Percentiles rank a stretch among this genome's conserved stretches.
phyloP scores from a whole-genome alignment of 1,284 basidiomycete species.

The Filobasidium uniguttulatum region DNA sequence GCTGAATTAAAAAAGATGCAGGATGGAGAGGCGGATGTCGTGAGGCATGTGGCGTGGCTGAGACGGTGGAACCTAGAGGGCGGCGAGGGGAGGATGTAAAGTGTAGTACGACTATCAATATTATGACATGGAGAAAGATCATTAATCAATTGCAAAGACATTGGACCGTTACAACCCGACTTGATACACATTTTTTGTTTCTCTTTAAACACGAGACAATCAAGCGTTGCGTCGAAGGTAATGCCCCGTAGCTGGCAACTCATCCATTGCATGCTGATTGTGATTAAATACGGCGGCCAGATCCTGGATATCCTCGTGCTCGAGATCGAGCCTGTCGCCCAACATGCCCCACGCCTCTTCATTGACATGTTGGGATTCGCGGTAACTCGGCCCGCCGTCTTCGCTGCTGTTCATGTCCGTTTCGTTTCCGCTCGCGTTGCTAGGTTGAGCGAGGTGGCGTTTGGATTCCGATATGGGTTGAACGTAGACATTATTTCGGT shows the following conservation, averaged over 20 bases:
- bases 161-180: too few relatives aligned
- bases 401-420: too few relatives aligned
- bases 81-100: not conserved
- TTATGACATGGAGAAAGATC: not conserved
- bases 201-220: too few relatives aligned
- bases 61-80: not conserved
- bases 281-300: constrained; percentile 13
- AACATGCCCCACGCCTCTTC: constrained; percentile 20
- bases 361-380: not conserved
- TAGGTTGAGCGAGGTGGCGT: not conserved
- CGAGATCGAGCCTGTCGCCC: constrained; percentile 22
- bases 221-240: too few relatives aligned
- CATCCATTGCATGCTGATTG: not conserved
- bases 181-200: too few relatives aligned
- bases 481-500: constrained; percentile 14
- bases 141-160: not conserved
- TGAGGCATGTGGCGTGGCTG: not conserved
- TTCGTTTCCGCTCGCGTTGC: too few relatives aligned
- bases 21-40: not conserved
- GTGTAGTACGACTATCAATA: not conserved
- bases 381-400: too few relatives aligned
- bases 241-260: too few relatives aligned
- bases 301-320: constrained; percentile 15
- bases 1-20: constrained; percentile 20
- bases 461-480: constrained; percentile 1